Conservation (phyloP, 2,329 filamentous ascomycete species). For the Gnomoniopsis smithogilvyi region DNA sequence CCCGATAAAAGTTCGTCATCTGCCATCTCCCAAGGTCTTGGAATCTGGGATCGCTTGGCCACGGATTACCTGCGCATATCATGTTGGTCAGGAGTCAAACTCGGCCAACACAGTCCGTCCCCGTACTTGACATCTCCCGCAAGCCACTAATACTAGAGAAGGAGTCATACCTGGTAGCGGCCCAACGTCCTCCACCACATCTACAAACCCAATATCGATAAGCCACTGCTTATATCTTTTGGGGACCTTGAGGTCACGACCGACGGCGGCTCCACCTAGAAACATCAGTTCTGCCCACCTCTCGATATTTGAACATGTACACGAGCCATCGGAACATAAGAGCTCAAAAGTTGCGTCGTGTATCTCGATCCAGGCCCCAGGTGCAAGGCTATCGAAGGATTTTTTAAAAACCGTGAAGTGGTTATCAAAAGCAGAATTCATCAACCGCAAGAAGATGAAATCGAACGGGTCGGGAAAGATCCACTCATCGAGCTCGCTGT, state of each 20-base stretch:
- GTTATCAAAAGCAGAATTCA: conserved; percentile 47
- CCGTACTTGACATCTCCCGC: background rate
- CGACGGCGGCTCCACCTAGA: conserved; percentile 2
- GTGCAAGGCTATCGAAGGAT: conserved; percentile 37
- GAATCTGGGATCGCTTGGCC: conserved; percentile 25
- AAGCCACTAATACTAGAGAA: background rate
- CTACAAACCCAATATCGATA: conserved; percentile 28
- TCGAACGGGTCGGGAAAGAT: conserved; percentile 44
- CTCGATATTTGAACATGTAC: conserved; percentile 28
- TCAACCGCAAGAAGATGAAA: conserved; percentile 48
- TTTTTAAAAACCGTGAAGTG: conserved; percentile 44
- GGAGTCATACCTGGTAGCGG: conserved; percentile 11
- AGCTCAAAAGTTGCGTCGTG: conserved; percentile 29
- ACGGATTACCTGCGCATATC: conserved; percentile 27
- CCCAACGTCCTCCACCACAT: conserved; percentile 25
- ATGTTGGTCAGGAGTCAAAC: background rate
- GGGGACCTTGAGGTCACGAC: conserved; percentile 20
- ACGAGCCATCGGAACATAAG: conserved; percentile 28
- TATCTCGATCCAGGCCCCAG: conserved; percentile 37
- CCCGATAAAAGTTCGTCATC: conserved; percentile 27
- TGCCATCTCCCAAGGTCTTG: conserved; percentile 28
- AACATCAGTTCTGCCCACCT: conserved; percentile 29
- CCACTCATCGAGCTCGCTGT: conserved; percentile 51
- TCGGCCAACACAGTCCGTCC: background rate
- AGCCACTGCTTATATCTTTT: conserved; percentile 25